Evolutionary conservation across 2,329 filamentous ascomycete genomes (phyloP).

Genomic region (Alternaria hordeiaustralica): DNA sequence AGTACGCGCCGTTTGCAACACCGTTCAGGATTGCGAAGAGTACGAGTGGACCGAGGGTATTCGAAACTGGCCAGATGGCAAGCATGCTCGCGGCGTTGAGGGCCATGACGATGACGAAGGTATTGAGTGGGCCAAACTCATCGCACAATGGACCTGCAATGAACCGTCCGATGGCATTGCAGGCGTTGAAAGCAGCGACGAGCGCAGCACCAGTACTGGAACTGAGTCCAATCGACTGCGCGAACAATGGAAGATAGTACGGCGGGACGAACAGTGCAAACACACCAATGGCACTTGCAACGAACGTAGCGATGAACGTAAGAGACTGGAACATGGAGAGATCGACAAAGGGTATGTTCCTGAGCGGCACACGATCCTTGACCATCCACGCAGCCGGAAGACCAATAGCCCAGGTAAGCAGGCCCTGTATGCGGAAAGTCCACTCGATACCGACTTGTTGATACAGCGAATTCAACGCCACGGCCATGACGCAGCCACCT

Average conservation of each 20-base stretch:
- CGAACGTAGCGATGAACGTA: constrained; percentile 30
- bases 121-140: constrained; percentile 42
- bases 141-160: constrained; percentile 37
- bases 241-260: constrained; percentile 39
- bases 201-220: constrained; percentile 35
- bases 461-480: constrained; percentile 36
- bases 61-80: constrained; percentile 40
- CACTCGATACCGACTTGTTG: constrained; percentile 35
- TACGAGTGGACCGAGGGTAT: constrained; percentile 31
- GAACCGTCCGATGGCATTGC: constrained; percentile 39
- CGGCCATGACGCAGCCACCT: constrained; percentile 33
- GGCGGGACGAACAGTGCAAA: constrained; percentile 42
- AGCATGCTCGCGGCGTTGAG: constrained; percentile 38
- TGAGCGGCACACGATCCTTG: constrained; percentile 31
- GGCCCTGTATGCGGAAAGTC: constrained; percentile 40
- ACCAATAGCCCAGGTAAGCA: constrained; percentile 32
- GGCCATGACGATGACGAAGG: constrained; percentile 34
- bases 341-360: constrained; percentile 32
- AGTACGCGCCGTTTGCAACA: constrained; percentile 39
- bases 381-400: constrained; percentile 34
- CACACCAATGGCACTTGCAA: constrained; percentile 31
- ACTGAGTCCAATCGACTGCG: constrained; percentile 32
- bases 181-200: constrained; percentile 38
- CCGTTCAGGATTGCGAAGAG: constrained; percentile 39
- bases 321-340: constrained; percentile 32